Conservation (phyloP, 352 stramenopile species). For the Blastocystis sp. region DNA sequence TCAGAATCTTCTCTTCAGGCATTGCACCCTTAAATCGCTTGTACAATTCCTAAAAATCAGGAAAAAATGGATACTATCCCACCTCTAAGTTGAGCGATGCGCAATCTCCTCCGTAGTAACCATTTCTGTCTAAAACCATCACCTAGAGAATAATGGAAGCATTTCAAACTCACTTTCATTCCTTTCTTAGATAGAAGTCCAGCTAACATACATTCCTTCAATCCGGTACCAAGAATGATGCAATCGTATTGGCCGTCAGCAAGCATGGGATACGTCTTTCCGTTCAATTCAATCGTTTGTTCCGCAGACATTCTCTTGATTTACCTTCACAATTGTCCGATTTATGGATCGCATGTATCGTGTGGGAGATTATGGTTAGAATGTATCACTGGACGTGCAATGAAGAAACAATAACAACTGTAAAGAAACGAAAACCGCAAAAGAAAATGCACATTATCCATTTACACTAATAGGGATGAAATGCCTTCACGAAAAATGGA, state of each 20-base stretch:
- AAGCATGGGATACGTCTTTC: conserved; percentile 73
- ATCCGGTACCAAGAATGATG: conserved; percentile 96
- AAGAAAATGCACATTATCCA: no score
- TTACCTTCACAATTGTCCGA: not conserved
- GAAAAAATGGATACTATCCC: conserved; percentile 73
- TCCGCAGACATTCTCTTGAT: not conserved
- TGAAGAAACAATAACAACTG: conserved; percentile 4
- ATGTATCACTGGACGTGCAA: not conserved
- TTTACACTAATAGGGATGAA: conserved; percentile 74
- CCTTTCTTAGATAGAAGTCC: conserved; percentile 89
- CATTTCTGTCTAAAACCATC: conserved; percentile 94
- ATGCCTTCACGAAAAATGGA: conserved; percentile 86
- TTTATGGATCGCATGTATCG: not conserved
- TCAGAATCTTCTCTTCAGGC: conserved; percentile 72
- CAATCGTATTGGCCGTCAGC: conserved; percentile 98
- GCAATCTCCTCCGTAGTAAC: conserved; percentile 97
- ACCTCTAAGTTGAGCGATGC: conserved; percentile 73
- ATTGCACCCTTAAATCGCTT: conserved; percentile 76
- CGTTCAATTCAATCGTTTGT: conserved; percentile 53
- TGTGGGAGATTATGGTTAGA: not conserved
- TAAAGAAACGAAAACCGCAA: conserved; percentile 71
- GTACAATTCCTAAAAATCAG: conserved; percentile 87
- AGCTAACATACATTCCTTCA: conserved; percentile 99
- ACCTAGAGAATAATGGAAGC: conserved; percentile 2
- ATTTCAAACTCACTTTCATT: conserved; percentile 77